Evolutionary conservation across 257 asterid genomes (phyloP).

Genomic region (Cinchona pubescens): DNA sequence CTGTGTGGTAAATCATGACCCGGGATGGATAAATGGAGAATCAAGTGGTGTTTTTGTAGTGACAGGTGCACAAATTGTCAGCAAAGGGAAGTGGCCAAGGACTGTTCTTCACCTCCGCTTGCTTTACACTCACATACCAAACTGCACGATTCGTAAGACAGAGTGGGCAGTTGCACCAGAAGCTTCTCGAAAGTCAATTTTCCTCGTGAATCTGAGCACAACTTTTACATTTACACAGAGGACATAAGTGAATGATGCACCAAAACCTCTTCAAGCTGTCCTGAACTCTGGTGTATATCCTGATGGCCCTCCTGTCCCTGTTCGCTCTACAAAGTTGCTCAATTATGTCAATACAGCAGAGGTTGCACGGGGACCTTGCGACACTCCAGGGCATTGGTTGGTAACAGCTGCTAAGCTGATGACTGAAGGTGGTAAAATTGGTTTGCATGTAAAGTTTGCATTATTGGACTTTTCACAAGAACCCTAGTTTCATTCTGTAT

Average conservation of each 20-base stretch:
- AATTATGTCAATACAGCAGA: slow-evolving; percentile 69
- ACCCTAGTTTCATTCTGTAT: slow-evolving; percentile 34
- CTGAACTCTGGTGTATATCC: slow-evolving; percentile 92
- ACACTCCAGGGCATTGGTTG: slow-evolving; percentile 93
- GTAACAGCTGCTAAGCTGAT: slow-evolving; percentile 91
- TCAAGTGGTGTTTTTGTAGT: slow-evolving; percentile 67
- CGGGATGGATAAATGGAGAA: slow-evolving; percentile 58
- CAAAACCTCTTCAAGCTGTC: slow-evolving; percentile 59
- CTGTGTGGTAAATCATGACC: slow-evolving; percentile 68
- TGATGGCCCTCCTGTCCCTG: slow-evolving; percentile 89
- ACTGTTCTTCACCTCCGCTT: slow-evolving; percentile 86
- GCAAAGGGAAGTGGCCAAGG: slow-evolving; percentile 85
- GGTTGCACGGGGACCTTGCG: slow-evolving; percentile 81
- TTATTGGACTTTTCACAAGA: slow-evolving; percentile 67
- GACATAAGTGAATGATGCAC: slow-evolving; percentile 49
- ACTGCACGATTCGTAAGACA: slow-evolving; percentile 69
- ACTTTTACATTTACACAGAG: slow-evolving; percentile 84
- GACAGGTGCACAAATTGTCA: slow-evolving; percentile 82
- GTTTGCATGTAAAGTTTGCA: slow-evolving; percentile 91
- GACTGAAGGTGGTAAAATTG: slow-evolving; percentile 73
- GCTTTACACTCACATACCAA: slow-evolving; percentile 66
- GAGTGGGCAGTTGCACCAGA: slow-evolving; percentile 95
- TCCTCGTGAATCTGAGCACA: slow-evolving; percentile 78
- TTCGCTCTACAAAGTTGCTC: slow-evolving; percentile 66
- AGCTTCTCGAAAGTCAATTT: slow-evolving; percentile 58